Percentiles rank a stretch among this genome's conserved stretches.
phyloP scores from a whole-genome alignment of 805 yeast species.

The Pichia scutulata region DNA sequence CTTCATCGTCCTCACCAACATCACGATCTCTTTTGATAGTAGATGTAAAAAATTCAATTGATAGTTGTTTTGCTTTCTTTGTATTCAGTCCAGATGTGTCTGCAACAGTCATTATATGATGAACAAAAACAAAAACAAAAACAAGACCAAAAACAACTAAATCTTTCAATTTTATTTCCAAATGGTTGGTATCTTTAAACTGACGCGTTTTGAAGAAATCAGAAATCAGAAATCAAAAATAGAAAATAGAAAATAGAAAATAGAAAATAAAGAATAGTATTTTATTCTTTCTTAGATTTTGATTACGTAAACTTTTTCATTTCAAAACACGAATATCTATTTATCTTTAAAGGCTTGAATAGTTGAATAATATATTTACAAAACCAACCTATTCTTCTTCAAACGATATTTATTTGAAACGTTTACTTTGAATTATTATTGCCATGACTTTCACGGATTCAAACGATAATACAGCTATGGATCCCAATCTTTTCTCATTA shows the following conservation, averaged over 20 bases:
- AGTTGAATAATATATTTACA: too few relatives aligned
- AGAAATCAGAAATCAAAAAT: too few relatives aligned
- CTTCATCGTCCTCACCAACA: background rate
- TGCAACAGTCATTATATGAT: background rate
- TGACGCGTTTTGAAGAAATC: too few relatives aligned
- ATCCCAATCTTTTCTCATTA: constrained; percentile 2
- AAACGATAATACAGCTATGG: background rate
- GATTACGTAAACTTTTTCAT: background rate
- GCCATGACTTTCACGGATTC: background rate
- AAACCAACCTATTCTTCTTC: too few relatives aligned
- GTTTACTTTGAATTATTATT: too few relatives aligned
- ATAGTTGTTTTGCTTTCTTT: background rate
- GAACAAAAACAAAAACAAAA: background rate
- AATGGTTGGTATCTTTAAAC: background rate
- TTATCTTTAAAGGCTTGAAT: too few relatives aligned
- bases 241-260: too few relatives aligned
- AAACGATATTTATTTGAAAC: too few relatives aligned
- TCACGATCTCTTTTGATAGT: background rate
- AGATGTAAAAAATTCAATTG: background rate
- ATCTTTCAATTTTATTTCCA: too few relatives aligned
- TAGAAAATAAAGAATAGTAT: too few relatives aligned
- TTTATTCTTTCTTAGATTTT: background rate
- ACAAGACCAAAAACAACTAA: too few relatives aligned
- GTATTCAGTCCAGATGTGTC: background rate
- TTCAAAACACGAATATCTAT: background rate